Evolutionary conservation across 176 grass and related monocot species (phyloP).

Genomic region (Puya raimondii): DNA sequence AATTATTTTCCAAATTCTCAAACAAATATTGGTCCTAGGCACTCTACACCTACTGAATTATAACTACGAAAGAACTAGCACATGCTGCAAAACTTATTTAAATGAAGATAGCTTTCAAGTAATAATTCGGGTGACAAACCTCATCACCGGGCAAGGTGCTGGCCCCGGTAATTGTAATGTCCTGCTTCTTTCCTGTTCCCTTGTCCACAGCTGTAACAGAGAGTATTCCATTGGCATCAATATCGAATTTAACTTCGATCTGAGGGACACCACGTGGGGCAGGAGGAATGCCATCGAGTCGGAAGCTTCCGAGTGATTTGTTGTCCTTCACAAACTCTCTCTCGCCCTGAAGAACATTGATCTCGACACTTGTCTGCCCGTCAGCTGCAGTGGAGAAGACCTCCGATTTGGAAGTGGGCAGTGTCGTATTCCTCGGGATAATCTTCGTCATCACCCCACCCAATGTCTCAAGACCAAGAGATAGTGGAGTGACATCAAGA

Average conservation of each 20-base stretch:
- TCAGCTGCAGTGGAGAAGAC: slow-evolving; percentile 74
- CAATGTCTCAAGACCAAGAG: slow-evolving; percentile 70
- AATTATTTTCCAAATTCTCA: too few relatives aligned
- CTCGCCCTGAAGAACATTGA: slow-evolving; percentile 78
- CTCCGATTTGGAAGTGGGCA: slow-evolving; percentile 63
- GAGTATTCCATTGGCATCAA: slow-evolving; percentile 69
- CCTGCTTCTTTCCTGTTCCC: slow-evolving; percentile 70
- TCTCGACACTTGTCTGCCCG: slow-evolving; percentile 64
- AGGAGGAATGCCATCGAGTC: slow-evolving; percentile 69
- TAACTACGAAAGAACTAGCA: neutral
- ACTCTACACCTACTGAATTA: too few relatives aligned
- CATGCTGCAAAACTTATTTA: neutral
- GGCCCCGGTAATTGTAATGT: slow-evolving; percentile 65
- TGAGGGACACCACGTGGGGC: slow-evolving; percentile 63
- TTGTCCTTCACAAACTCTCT: slow-evolving; percentile 76
- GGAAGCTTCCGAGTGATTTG: slow-evolving; percentile 71
- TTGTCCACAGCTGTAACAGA: slow-evolving; percentile 64
- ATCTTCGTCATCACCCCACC: slow-evolving; percentile 88
- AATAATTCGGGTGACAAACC: slow-evolving; percentile 22
- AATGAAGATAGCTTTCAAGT: neutral
- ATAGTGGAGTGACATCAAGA: slow-evolving; percentile 65
- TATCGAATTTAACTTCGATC: slow-evolving; percentile 80
- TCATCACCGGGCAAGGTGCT: slow-evolving; percentile 56
- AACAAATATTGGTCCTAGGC: too few relatives aligned
- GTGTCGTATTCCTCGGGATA: slow-evolving; percentile 63